Evolutionary conservation across 1,284 basidiomycete species (phyloP), one percentile per base, ranked within the genome.

Genomic region (Sutorius eximius): DNA sequence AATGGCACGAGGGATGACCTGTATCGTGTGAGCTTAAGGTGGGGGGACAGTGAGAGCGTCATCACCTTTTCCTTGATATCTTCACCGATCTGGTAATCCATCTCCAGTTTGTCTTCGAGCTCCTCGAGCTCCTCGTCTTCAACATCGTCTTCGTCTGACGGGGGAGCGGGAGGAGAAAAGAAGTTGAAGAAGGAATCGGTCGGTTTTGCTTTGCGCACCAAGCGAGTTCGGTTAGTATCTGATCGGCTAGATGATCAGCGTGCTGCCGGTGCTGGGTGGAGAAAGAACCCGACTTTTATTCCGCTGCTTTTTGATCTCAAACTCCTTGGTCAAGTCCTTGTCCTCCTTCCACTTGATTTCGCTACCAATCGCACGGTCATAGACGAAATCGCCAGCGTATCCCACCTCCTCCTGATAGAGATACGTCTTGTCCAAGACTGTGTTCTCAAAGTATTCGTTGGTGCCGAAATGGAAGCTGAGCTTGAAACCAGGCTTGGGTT

Each of bases 261-360:
- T n/a, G 22, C 10, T 15, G 34, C 34, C 47, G 20, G 50, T 40
- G 49, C 32, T 22, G 43, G 29, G n/a, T 22, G 45, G 30, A 50
- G 45, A 61, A 42, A 45, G 24, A 12, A 40, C 22, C 86, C 57
- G 67, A 95, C 93, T 93, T 82, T 98, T 99, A 80, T 98, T 98
- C 66, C 95, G 82, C 77, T 98, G 96, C 82, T 98, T 98, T 85
- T 98, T 98, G 73, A 98, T 95, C 79, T 98, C 96, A 65, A 94
- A 89, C 78, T 93, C 92, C 78, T 95, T 95, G 52, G 95, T 98
- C 57, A 98, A 80, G 77, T 99, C 93, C 79, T 96, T 96, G 67
- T 97, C 96, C 73, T 94, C 94, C 78, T 96, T 97, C 96, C 96
- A 98, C 71, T 89, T 86, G 75, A 99, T 95, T 69, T 88, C 83